Evolutionary conservation across 2,329 filamentous ascomycete genomes (phyloP).

Genomic region (Apiospora koreana): DNA sequence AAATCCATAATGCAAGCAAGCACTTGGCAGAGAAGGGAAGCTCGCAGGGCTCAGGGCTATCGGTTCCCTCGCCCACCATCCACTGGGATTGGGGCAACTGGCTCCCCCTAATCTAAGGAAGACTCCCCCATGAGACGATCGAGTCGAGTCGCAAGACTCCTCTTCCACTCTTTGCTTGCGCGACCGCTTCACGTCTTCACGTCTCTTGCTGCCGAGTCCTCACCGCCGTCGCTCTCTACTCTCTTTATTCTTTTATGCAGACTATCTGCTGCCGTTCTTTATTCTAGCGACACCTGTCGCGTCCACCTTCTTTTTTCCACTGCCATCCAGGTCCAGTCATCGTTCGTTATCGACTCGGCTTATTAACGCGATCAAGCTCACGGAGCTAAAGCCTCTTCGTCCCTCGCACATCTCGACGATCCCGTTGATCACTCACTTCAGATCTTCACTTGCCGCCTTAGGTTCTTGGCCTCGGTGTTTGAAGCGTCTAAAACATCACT

Average conservation of each 20-base stretch:
- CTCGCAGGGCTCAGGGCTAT: not conserved
- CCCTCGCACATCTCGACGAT: constrained; percentile 5
- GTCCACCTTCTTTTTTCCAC: not conserved
- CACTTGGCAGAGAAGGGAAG: not conserved
- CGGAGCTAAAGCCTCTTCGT: not conserved
- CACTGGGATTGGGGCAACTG: not conserved
- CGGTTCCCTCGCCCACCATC: not conserved
- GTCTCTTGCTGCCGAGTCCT: constrained; percentile 4
- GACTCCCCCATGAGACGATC: constrained; percentile 3
- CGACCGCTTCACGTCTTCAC: constrained; percentile 9
- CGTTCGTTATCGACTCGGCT: not conserved
- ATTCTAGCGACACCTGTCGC: not conserved
- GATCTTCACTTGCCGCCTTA: not conserved
- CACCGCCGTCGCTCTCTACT: constrained; percentile 8
- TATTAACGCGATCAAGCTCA: not conserved
- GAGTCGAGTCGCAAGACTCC: not conserved
- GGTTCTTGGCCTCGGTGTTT: not conserved
- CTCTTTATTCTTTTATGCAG: not conserved
- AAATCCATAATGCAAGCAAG: not conserved
- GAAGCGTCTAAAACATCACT: not conserved
- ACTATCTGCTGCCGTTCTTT: not conserved
- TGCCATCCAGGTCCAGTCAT: not conserved
- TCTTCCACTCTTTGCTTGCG: not conserved
- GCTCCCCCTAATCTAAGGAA: not conserved
- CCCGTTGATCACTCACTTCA: constrained; percentile 3